Percentiles rank a stretch among this genome's conserved stretches.
phyloP scores from a whole-genome alignment of 768 basidiomycete species.

The Serendipita vermifera region DNA sequence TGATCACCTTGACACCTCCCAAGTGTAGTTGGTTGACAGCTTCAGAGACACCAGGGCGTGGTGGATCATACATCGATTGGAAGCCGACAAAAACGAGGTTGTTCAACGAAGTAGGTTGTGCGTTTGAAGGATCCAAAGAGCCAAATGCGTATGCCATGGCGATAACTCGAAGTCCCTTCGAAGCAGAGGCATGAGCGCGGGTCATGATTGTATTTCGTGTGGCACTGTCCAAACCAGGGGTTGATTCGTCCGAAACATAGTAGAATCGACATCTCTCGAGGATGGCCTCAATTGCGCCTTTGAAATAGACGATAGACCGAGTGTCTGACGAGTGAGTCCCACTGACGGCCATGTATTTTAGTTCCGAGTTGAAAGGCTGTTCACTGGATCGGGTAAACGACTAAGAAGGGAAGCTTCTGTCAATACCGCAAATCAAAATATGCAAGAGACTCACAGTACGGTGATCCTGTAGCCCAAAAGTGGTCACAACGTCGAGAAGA shows the following conservation, averaged over 20 bases:
- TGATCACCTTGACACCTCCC: conserved; percentile 90
- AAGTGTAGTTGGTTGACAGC: conserved; percentile 67
- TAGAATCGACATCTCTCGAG: conserved; percentile 79
- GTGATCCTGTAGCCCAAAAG: conserved; percentile 55
- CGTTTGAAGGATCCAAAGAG: conserved; percentile 25
- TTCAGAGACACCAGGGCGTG: conserved; percentile 84
- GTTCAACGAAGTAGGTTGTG: conserved; percentile 17
- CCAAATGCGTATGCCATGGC: conserved; percentile 86
- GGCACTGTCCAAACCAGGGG: conserved; percentile 58
- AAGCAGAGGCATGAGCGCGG: conserved; percentile 59
- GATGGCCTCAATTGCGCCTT: conserved; percentile 83
- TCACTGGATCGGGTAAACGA: conserved; percentile 61
- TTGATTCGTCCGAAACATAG: conserved; percentile 81
- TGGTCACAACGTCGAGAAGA: conserved; percentile 59
- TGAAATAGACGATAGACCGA: conserved; percentile 59
- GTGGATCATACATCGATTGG: conserved; percentile 92
- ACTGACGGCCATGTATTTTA: conserved; percentile 85
- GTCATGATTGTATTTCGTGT: conserved; percentile 54
- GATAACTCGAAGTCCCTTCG: conserved; percentile 71
- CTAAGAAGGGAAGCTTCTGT: too few species aligned
- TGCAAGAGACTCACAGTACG: conserved; percentile 40
- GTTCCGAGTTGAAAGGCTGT: conserved; percentile 83
- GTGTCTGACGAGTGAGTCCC: conserved; percentile 44
- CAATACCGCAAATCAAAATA: background rate
- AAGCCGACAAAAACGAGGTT: conserved; percentile 85